A percentile compares a stretch with the other conserved stretches of the same genome.
phyloP scores from a whole-genome alignment of 139 green algal species.

The Eudorina sp. region DNA sequence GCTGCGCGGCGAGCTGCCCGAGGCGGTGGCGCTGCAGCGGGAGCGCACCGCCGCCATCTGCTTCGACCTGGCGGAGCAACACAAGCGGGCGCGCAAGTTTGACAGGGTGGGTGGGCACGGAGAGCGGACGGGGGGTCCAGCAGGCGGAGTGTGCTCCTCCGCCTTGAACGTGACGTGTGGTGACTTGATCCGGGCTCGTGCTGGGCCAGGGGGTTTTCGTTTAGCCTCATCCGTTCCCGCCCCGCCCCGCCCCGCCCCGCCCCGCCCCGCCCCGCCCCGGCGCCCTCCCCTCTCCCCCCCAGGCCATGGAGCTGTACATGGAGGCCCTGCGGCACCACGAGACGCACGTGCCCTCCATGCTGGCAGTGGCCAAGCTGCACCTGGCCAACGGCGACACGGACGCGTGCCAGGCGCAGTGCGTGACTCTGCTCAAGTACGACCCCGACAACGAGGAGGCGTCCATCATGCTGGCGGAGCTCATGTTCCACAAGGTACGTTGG shows the following conservation, averaged over 20 bases:
- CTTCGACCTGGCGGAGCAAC: constrained; percentile 69
- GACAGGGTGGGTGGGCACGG: constrained; percentile 52
- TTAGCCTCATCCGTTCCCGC: background rate
- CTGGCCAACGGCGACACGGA: constrained; percentile 73
- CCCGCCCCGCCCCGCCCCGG: background rate
- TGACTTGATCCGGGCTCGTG: too few relatives aligned
- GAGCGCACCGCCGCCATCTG: constrained; percentile 71
- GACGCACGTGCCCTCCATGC: constrained; percentile 61
- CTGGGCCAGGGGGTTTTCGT: background rate
- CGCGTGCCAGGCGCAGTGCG: constrained; percentile 67
- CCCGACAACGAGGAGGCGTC: constrained; percentile 80
- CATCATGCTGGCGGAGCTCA: constrained; percentile 88
- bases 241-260: background rate
- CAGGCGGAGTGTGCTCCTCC: too few relatives aligned
- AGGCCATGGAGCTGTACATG: constrained; percentile 71
- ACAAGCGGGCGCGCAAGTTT: constrained; percentile 58
- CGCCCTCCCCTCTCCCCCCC: background rate
- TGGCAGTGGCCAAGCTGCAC: constrained; percentile 72
- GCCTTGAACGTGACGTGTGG: too few relatives aligned
- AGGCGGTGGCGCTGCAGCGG: constrained; percentile 57
- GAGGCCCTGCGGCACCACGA: constrained; percentile 66
- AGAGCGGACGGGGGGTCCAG: background rate
- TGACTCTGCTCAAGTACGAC: constrained; percentile 74
- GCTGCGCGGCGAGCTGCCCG: constrained; percentile 60
- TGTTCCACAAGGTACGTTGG: constrained; percentile 74